Evolutionary conservation across 1,139 yeast species (phyloP), one percentile per base, ranked within the genome.

Genomic region (Hyphopichia fennica): DNA sequence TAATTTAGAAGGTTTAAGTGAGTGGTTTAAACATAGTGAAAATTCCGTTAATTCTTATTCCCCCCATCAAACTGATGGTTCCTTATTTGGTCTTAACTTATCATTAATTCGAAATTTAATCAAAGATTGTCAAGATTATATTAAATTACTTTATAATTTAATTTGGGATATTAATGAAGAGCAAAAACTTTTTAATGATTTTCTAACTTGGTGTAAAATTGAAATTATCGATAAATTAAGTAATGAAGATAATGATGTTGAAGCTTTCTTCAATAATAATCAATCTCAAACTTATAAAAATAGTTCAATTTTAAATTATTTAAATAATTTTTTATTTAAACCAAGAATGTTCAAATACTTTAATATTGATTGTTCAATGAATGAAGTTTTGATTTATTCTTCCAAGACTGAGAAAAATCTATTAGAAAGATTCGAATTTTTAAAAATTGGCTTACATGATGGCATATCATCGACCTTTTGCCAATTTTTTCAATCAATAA

Each of bases 91-190:
- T 1, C 51, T 69, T n/a, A 37, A 51, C 4, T 35, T 58, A 1
- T 52, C 48, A 0, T 47, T 52, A 5, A 46, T 81, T 0, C 51
- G 62, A 2, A 37, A 42, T 0, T 52, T 75, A 3, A 58, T 72
- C 0, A 52, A 50, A 1, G 44, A 56, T 1, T 61, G 72, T 0
- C 62, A 73, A 30, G 41, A 42, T 2, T 52, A 72, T 15, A 49
- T 81, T 23, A 68, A 72, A 45, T 37, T 50, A 11, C 54, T 71
- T 3, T 75, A 75, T 52, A 60, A 60, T 19, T 60, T 69, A 23
- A 66, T 81, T 32, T 67, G 81, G 72, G 71, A 67, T 28, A 50
- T 79, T 18, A 76, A 77, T 49, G 71, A 72, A 29, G 87, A 82
- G 46, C 81, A 76, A 47, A 67, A 67, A 34, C 56, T 69, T 30